phyloP scores from a whole-genome alignment of 352 stramenopile species.

The Pythium oligandrum region DNA sequence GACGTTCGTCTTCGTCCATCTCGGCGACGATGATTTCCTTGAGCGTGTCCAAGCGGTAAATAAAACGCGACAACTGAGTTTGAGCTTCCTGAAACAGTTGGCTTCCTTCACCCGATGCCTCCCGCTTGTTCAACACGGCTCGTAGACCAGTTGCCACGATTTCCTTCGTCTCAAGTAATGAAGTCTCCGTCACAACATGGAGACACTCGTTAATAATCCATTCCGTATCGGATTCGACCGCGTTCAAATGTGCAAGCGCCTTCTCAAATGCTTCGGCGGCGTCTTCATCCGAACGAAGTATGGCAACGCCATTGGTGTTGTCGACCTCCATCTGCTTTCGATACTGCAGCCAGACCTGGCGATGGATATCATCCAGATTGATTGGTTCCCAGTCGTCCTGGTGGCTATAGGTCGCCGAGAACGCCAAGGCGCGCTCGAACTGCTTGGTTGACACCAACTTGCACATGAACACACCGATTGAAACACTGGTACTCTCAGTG shows the following conservation, averaged over 20 bases:
- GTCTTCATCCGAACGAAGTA: too few species aligned
- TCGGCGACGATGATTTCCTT: conserved; percentile 15
- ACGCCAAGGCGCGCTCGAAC: conserved; percentile 35
- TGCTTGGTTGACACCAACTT: conserved; percentile 26
- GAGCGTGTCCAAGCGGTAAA: conserved; percentile 22
- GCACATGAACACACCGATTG: conserved; percentile 27
- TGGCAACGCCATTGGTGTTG: too few species aligned
- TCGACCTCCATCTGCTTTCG: conserved; percentile 5
- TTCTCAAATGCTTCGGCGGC: conserved; percentile 1
- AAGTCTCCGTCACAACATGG: conserved; percentile 28
- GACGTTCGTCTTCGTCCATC: conserved; percentile 9
- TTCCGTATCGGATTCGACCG: conserved; percentile 28
- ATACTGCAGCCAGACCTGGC: conserved; percentile 44
- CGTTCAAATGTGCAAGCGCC: conserved; percentile 38
- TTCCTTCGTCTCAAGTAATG: conserved; percentile 49
- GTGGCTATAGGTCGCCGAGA: conserved; percentile 17
- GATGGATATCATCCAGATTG: conserved; percentile 42
- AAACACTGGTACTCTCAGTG: neutral
- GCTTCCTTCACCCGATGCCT: too few species aligned
- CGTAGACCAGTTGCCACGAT: conserved; percentile 41
- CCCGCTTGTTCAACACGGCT: conserved; percentile 10
- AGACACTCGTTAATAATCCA: conserved; percentile 55
- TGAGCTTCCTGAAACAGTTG: too few species aligned
- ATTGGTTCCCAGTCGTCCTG: conserved; percentile 5
- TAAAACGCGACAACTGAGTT: conserved; percentile 9